A percentile compares a stretch with the other conserved stretches of the same genome.
phyloP scores from a whole-genome alignment of 768 basidiomycete genomes.

The Boletus barrowsii region DNA sequence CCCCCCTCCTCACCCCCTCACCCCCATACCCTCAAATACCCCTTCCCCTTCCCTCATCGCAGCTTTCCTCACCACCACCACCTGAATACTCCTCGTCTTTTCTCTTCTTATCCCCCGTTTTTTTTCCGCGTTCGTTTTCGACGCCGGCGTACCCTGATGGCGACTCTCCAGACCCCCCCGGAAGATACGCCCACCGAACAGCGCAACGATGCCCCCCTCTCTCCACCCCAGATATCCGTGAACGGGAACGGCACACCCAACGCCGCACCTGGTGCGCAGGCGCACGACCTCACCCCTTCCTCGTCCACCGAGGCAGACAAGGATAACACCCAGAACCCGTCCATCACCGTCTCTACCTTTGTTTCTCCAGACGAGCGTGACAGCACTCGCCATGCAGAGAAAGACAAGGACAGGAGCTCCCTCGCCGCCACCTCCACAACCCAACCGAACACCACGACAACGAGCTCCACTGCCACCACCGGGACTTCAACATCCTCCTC shows the following conservation, averaged over 20 bases:
- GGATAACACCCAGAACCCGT: constrained; percentile 34
- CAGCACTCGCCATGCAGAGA: constrained; percentile 31
- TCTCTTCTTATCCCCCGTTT: neutral
- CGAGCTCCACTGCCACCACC: constrained; percentile 22
- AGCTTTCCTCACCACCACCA: neutral
- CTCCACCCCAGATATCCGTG: constrained; percentile 17
- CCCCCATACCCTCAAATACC: constrained; percentile 31
- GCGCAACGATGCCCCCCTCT: constrained; percentile 16
- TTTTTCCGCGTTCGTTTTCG: neutral
- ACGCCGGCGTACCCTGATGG: constrained; percentile 16
- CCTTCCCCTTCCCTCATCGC: neutral
- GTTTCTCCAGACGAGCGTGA: constrained; percentile 34
- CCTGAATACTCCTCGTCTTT: neutral
- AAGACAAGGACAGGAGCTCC: constrained; percentile 47
- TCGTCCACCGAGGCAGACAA: constrained; percentile 37
- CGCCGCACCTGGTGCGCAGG: constrained; percentile 22
- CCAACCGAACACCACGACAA: constrained; percentile 35
- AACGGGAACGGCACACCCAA: constrained; percentile 26
- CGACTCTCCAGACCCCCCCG: constrained; percentile 17
- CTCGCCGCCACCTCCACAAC: constrained; percentile 43
- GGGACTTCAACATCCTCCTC: constrained; percentile 22
- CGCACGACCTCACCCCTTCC: constrained; percentile 28
- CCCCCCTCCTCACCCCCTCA: constrained; percentile 6
- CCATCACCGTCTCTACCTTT: constrained; percentile 33
- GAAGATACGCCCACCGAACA: constrained; percentile 20